phyloP scores from a whole-genome alignment of 768 basidiomycete species.

The Rhodotorula kratochvilovae region DNA sequence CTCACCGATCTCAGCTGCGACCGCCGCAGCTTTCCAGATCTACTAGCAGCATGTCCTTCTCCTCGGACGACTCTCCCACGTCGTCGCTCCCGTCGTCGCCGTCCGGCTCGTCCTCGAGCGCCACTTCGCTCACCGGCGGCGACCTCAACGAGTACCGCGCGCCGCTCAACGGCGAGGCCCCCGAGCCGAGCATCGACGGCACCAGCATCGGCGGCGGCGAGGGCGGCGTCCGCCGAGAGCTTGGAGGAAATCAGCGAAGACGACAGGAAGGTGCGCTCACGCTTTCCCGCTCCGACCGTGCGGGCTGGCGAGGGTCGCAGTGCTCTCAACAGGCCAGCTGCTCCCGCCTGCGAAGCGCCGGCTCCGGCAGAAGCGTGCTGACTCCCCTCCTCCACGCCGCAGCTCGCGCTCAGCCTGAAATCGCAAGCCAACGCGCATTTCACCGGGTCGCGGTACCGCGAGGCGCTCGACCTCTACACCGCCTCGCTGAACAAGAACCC shows the following conservation, averaged over 20 bases:
- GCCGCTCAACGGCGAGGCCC: slow-evolving; percentile 29
- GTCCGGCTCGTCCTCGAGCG: not conserved
- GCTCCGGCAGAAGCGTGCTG: not conserved
- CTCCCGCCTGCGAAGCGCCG: too few species aligned
- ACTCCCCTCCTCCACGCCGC: not conserved
- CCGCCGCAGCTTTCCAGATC: not conserved
- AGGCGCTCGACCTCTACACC: slow-evolving; percentile 73
- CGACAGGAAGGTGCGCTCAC: slow-evolving; percentile 28
- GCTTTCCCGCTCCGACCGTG: not conserved
- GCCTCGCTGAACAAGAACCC: slow-evolving; percentile 83
- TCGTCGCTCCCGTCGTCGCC: not conserved
- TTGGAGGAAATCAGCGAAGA: slow-evolving; percentile 22
- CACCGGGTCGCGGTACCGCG: slow-evolving; percentile 67
- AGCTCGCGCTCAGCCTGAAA: slow-evolving; percentile 56
- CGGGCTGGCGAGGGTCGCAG: not conserved
- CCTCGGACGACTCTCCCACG: slow-evolving; percentile 15
- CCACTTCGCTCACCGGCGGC: not conserved
- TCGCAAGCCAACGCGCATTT: slow-evolving; percentile 85
- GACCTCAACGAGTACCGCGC: slow-evolving; percentile 22
- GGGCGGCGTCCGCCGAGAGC: slow-evolving; percentile 13
- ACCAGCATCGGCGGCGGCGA: slow-evolving; percentile 28
- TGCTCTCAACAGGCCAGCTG: not conserved
- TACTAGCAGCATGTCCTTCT: not conserved
- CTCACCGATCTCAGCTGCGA: too few species aligned
- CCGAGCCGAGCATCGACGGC: slow-evolving; percentile 34